Evolutionary conservation across 768 basidiomycete species (phyloP).

Genomic region (Sarcodon aspratus): DNA sequence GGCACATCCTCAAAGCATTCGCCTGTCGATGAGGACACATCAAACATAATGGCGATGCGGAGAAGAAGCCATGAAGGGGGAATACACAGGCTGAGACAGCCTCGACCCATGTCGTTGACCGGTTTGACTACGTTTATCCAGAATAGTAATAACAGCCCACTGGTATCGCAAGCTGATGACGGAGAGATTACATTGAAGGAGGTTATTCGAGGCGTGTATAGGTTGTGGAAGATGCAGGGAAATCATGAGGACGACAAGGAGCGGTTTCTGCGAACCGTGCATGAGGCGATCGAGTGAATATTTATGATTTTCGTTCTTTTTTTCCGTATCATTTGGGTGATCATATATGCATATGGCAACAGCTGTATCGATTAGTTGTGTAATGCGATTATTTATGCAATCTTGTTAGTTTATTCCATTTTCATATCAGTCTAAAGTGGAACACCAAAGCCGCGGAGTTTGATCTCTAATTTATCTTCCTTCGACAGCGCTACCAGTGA

Average conservation of each 20-base stretch:
- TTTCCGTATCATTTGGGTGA: background rate
- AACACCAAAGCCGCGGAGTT: no score
- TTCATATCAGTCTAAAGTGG: no score
- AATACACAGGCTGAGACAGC: constrained; percentile 5
- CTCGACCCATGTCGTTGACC: constrained; percentile 4
- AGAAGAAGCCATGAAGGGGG: constrained; percentile 4
- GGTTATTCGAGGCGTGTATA: constrained; percentile 44
- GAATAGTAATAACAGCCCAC: background rate
- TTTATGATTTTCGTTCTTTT: background rate
- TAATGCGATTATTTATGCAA: no score
- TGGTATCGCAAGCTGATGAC: no score
- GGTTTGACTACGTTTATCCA: constrained; percentile 2
- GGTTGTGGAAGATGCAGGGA: constrained; percentile 41
- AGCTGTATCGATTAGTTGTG: no score
- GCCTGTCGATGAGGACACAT: constrained; percentile 3
- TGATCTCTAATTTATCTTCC: no score
- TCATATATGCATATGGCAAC: no score
- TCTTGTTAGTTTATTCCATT: no score
- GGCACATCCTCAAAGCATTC: constrained; percentile 2
- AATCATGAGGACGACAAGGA: constrained; percentile 12
- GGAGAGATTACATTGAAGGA: constrained; percentile 33
- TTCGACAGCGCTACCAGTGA: no score
- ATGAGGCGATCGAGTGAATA: constrained; percentile 12
- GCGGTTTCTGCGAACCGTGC: constrained; percentile 24
- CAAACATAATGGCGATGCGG: constrained; percentile 7